Evolutionary conservation across 2,329 filamentous ascomycete genomes (phyloP).

Genomic region (Coniochaeta prunicola): DNA sequence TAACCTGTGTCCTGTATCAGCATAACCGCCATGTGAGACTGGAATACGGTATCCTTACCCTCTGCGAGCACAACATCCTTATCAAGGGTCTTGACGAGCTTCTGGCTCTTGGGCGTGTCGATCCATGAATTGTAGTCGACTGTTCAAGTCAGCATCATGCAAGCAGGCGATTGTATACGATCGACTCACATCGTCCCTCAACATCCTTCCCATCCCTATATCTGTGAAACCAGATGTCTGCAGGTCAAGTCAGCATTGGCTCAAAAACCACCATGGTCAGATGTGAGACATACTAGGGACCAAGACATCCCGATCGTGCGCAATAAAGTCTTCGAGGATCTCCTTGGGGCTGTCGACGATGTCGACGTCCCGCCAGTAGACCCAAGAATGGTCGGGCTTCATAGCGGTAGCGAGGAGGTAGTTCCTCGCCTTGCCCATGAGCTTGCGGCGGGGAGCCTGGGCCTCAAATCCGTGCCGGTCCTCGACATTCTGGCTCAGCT

Average conservation of each 20-base stretch:
- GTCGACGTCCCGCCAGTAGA: slow-evolving; percentile 97
- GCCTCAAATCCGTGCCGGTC: slow-evolving; percentile 80
- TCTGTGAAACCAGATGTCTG: slow-evolving; percentile 96
- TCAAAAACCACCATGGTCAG: background rate
- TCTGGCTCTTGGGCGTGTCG: slow-evolving; percentile 78
- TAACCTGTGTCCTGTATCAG: slow-evolving; percentile 53
- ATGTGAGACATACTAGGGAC: slow-evolving; percentile 71
- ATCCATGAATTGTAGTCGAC: slow-evolving; percentile 99
- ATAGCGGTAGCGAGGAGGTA: slow-evolving; percentile 79
- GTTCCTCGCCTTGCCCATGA: slow-evolving; percentile 85
- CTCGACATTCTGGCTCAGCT: slow-evolving; percentile 69
- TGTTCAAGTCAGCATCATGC: slow-evolving; percentile 27
- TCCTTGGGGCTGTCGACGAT: slow-evolving; percentile 82
- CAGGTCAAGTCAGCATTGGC: background rate
- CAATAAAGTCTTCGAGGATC: slow-evolving; percentile 92
- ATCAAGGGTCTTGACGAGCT: slow-evolving; percentile 63
- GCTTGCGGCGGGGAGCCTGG: slow-evolving; percentile 83
- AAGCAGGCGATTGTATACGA: too few species aligned
- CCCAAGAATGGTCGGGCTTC: slow-evolving; percentile 94
- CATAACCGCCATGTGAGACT: background rate
- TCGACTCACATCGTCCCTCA: slow-evolving; percentile 78
- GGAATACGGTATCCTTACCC: slow-evolving; percentile 42
- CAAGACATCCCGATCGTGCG: slow-evolving; percentile 85
- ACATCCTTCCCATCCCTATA: slow-evolving; percentile 77
- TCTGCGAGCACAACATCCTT: slow-evolving; percentile 84